Percentiles rank a stretch among this genome's conserved stretches.
Evolutionary conservation across 2,329 filamentous ascomycete species (phyloP).

Genomic region (Trichophyton benhamiae): DNA sequence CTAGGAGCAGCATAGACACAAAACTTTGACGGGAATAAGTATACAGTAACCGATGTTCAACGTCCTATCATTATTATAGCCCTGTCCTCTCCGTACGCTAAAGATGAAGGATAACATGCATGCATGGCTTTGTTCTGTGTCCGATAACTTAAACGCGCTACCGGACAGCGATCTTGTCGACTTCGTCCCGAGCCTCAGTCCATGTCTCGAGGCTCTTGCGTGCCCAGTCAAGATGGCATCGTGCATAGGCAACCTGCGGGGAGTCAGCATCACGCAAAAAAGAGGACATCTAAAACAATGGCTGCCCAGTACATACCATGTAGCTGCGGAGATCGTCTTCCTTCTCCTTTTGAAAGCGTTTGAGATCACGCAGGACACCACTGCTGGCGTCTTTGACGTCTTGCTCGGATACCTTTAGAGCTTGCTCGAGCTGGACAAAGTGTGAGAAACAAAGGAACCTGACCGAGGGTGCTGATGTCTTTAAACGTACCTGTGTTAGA

Average conservation of each 20-base stretch:
- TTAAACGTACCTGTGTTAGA: slow-evolving; percentile 45
- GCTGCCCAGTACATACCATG: slow-evolving; percentile 57
- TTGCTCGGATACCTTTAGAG: slow-evolving; percentile 71
- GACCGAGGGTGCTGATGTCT: not conserved
- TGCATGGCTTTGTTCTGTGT: not conserved
- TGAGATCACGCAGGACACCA: slow-evolving; percentile 78
- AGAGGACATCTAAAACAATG: not conserved
- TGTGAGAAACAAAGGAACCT: not conserved
- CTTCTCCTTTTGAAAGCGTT: slow-evolving; percentile 88
- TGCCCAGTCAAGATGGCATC: slow-evolving; percentile 88
- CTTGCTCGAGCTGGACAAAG: slow-evolving; percentile 63
- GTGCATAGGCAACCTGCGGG: slow-evolving; percentile 71
- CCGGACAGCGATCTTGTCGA: slow-evolving; percentile 61
- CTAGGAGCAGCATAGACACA: too few species aligned
- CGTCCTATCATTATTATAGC: too few species aligned
- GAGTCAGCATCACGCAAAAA: not conserved
- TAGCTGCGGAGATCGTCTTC: slow-evolving; percentile 87
- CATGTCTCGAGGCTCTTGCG: slow-evolving; percentile 82
- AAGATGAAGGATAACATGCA: not conserved
- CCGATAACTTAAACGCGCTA: slow-evolving; percentile 8
- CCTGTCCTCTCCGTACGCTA: not conserved
- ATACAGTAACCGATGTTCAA: too few species aligned
- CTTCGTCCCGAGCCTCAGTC: slow-evolving; percentile 79
- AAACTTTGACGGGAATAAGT: too few species aligned
- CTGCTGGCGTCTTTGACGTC: slow-evolving; percentile 88